Percentiles rank a stretch among this genome's conserved stretches.
Evolutionary conservation across 805 yeast genomes (phyloP).

Genomic region (Kodamaea leandrae): DNA sequence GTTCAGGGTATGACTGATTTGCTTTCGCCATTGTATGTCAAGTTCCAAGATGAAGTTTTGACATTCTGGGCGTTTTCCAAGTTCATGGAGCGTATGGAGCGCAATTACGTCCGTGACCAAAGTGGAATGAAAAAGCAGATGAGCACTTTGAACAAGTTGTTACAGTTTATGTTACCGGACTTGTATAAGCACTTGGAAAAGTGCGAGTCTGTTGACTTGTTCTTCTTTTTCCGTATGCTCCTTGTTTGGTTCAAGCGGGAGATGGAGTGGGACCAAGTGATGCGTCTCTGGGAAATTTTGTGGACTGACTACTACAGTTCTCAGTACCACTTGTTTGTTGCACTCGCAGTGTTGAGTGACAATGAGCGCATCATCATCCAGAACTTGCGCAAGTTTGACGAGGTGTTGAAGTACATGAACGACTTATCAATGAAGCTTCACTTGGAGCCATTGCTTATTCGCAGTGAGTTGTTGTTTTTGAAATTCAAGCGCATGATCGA

Average conservation of each 20-base stretch:
- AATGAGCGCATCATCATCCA: slow-evolving; percentile 75
- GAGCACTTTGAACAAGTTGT: slow-evolving; percentile 75
- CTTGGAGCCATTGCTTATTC: slow-evolving; percentile 70
- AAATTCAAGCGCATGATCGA: slow-evolving; percentile 78
- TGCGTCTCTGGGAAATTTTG: slow-evolving; percentile 85
- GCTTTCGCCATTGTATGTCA: slow-evolving; percentile 76
- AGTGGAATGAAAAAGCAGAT: slow-evolving; percentile 91
- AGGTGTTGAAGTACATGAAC: slow-evolving; percentile 88
- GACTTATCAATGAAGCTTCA: slow-evolving; percentile 78
- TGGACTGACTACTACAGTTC: slow-evolving; percentile 86
- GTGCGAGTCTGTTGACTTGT: slow-evolving; percentile 86
- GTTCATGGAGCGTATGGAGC: slow-evolving; percentile 93
- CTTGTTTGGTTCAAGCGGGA: slow-evolving; percentile 95
- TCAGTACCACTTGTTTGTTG: slow-evolving; percentile 85
- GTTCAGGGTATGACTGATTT: slow-evolving; percentile 98
- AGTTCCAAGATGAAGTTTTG: slow-evolving; percentile 64
- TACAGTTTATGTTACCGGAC: slow-evolving; percentile 87
- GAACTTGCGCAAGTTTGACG: slow-evolving; percentile 78
- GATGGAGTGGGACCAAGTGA: slow-evolving; percentile 71
- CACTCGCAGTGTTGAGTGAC: slow-evolving; percentile 85
- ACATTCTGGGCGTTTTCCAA: slow-evolving; percentile 87
- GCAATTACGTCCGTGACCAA: slow-evolving; percentile 88
- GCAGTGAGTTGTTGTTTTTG: slow-evolving; percentile 80
- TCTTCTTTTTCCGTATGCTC: slow-evolving; percentile 92
- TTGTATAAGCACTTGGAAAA: slow-evolving; percentile 77